Evolutionary conservation across 441 rosid genomes (phyloP), one percentile per base, ranked within the genome.

Genomic region (Hura crepitans): DNA sequence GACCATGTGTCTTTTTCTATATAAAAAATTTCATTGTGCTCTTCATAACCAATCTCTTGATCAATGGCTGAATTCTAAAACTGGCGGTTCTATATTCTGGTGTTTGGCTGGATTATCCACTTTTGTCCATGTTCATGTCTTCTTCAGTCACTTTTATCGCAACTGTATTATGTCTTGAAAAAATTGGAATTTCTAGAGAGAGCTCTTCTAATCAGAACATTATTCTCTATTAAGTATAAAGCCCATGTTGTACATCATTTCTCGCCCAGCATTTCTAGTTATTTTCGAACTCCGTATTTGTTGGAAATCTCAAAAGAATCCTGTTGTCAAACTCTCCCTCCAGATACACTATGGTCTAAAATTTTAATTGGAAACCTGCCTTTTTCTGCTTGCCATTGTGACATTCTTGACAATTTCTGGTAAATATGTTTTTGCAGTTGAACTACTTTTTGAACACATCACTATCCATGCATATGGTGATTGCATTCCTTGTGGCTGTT

Each of bases 401-500:
- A 28, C 27, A 42, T 56, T 53, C 33, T 8, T 39, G 30, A 64
- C 35, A 57, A 57, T 37, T 30, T 17, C 20, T 28, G 67, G 60
- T 58, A 31, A 37, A 47, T 5, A 46, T 50, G 39, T 46, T 73
- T n/a, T 72, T 77, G 85, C 92, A 94, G 99, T 69, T 94, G 83
- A 94, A 94, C 84, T 94, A 91, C 74, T 82, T 94, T 33, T 66
- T 90, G 86, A 93, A 94, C 83, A 94, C 94, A 20, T 79, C 84
- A 63, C 75, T 91, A 27, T 94, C 99, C 4, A 61, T 84, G 74
- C 81, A 91, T 73, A 89, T 91, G 99, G 89, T 91, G 73, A 77
- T 94, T 74, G 97, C 97, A 4, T 94, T 94, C 77, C 82, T 91
- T 5, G 87, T 94, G 68, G 97, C 99, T n/a, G 85, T 90, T 53